Base-by-base conservation (phyloP, 164 flowering plant species). In the Liquidambar formosana region DNA sequence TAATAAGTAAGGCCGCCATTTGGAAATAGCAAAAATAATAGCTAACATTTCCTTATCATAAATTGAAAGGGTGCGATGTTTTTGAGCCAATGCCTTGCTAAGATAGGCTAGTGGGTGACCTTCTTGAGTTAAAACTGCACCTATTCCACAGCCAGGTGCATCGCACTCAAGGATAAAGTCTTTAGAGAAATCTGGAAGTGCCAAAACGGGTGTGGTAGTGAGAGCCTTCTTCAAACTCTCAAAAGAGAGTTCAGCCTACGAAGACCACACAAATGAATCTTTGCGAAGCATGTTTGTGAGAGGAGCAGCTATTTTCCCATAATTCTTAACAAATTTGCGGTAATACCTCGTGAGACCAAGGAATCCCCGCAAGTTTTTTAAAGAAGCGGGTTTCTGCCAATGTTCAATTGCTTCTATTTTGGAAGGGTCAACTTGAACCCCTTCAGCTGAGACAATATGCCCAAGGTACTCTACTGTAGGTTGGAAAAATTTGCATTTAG, bases 291-390 rank as follows among this genome's bases (percentile, higher is more conserved):
- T 3, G 0, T 25, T 14, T 5, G 63, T 57, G 0, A 71, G 49
- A 0, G 63, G 64, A 8, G 15, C 10, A 19, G 33, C n/a, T 5
- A 64, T 27, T 0, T 33, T 27, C 0, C 66, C 73, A 70, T 70
- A 70, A 13, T 44, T 45, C 5, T 16, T 1, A 15, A 70, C n/a
- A 11, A 64, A 64, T 21, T 43, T 56, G 5, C 64, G 9, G 18
- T 64, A 69, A 38, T 63, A 71, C 1, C 68, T 52, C 49, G 75
- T 58, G 0, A 72, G 19, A 16, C 69, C 75, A 0, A 66, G 19
- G 43, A 72, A 66, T 0, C 52, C 61, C 13, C 66, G 15, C 11
- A 72, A 18, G 0, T 43, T 57, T 16, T 13, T 8, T 1, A 41
- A 1, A 41, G 44, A 57, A 18, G n/a, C 16, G 0, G 76, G 71